Base-by-base conservation (phyloP, 2,329 filamentous ascomycete species). In the Geoglossum cookeanum region DNA sequence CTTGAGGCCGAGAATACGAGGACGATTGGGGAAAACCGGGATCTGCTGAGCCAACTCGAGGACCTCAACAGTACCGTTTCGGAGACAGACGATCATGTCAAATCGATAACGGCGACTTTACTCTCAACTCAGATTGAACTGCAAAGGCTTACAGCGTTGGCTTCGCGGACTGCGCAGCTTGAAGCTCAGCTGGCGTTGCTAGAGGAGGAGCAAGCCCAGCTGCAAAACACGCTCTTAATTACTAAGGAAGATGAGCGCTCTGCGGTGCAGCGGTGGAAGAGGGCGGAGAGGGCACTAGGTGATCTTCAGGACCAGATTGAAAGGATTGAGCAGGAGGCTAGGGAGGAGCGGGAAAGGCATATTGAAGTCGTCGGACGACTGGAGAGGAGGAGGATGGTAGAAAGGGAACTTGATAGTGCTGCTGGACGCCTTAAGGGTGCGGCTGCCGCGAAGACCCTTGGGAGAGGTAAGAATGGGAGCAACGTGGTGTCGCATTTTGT, bases 401-500 rank as follows among this genome's bases (percentile, higher is more conserved):
- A 96, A 67, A 81, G 80, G 64, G 87, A 94, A 65, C 74, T 96
- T 48, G 83, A 85, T 63, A 82, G 81, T 29, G 87, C 88, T 1
- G 87, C 87, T 11, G 85, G 84, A 35, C 78, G 88, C 57, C 75
- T 94, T 56, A 92, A 91, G 69, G 85, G 85, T 8, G 49, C 49
- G 7, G 49, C 49, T 17, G 85, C 86, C 11, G 88, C 88, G 32
- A 84, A 81, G 62, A 80, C 81, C 2, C 71, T 85, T 45, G 76
- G 76, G 3, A 75, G 77, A 3, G 75, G 78, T 33, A 78, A 78
- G 62, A 74, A 72, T 58, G 76, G 79, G 8, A 80, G 75, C 60
- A 82, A 75, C 58, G 87, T 94, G 42, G 87, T 97, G n/a, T 90
- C 87, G 22, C 87, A 94, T 66, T 97, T 98, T 64, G 92, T 98